These are phyloP conservation scores for Podaxis sp. DNA, from an alignment of 768 basidiomycete species.

Conservation along the genomic window DNA sequence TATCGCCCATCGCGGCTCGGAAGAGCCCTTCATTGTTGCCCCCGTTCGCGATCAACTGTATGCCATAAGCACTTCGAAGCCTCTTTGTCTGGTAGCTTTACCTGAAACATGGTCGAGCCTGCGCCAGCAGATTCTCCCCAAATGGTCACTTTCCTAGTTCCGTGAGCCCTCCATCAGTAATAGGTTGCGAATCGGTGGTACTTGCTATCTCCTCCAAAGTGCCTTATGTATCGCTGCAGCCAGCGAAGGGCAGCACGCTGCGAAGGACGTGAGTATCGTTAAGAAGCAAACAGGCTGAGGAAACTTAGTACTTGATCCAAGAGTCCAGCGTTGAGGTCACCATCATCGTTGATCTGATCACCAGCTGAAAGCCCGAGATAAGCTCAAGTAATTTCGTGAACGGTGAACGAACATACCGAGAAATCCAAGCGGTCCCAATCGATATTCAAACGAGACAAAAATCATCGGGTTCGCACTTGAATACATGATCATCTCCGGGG, in stretches of 20 bases:
- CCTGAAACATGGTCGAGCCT: slow-evolving; percentile 38
- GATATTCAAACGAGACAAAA: slow-evolving; percentile 38
- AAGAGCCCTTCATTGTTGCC: slow-evolving; percentile 35
- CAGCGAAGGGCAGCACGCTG: slow-evolving; percentile 33
- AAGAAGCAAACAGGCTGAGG: not conserved
- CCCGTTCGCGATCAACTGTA: slow-evolving; percentile 33
- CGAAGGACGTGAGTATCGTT: not conserved
- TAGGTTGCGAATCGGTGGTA: not conserved
- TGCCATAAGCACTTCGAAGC: not conserved
- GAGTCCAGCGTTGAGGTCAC: slow-evolving; percentile 33
- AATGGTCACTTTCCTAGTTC: slow-evolving; percentile 32
- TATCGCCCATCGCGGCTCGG: slow-evolving; percentile 38
- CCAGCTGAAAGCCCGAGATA: slow-evolving; percentile 22
- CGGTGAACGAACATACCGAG: slow-evolving; percentile 22
- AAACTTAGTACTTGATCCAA: slow-evolving; percentile 30
- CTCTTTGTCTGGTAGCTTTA: slow-evolving; percentile 11
- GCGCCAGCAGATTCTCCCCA: slow-evolving; percentile 41
- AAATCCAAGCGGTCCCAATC: slow-evolving; percentile 38
- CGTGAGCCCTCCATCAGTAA: not conserved
- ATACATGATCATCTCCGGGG: slow-evolving; percentile 27
- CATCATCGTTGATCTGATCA: slow-evolving; percentile 24
- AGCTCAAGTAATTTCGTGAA: not conserved
- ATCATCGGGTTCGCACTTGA: slow-evolving; percentile 29
- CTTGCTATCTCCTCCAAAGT: slow-evolving; percentile 33
- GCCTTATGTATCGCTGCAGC: slow-evolving; percentile 31